Evolutionary conservation across 768 basidiomycete genomes (phyloP), one percentile per base, ranked within the genome.

Genomic region (Agrocybe chaxingu): DNA sequence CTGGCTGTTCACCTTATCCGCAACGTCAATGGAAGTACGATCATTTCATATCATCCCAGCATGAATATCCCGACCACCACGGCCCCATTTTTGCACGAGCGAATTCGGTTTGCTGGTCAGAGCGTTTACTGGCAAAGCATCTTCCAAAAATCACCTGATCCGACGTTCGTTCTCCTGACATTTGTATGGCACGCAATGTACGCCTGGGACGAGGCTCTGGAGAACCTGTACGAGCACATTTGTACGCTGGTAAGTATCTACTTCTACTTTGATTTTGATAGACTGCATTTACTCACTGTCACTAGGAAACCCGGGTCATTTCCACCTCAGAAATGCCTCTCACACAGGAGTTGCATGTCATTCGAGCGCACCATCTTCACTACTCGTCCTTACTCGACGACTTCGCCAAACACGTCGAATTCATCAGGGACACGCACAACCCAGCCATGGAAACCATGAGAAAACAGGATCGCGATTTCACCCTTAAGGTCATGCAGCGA

Each of bases 101-200:
- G 78, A 8, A 74, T 79, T 47, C 67, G 73, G 12, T 77, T 75
- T 57, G 77, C 78, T 8, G 76, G 74, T 10, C 67, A 71, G 46
- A 73, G 70, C 50, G 76, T 78, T 8, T 77, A 78, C 54, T 79
- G 77, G 76, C 66, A 70, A 50, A 70, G 64, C 37, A 68, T 73
- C 31, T 67, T 74, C 44, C 54, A 60, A 55, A 66, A 64, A 40
- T 72, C 76, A 0, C 63, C 64, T 2, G 82, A 84, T 56, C 79
- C 81, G 0, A 83, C 82, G 0, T 80, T 83, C 48, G 54, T 82
- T 0, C 65, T 84, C 24, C 59, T 84, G 18, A 71, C 77, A 7
- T 73, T 75, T 36, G 62, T 84, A 31, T 84, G 82, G 82, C 78
- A 83, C 45, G 76, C 80, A 3, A 53, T 83, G 51, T 84, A 84